phyloP scores from a whole-genome alignment of 768 basidiomycete genomes.

The Steccherinum ochraceum region DNA sequence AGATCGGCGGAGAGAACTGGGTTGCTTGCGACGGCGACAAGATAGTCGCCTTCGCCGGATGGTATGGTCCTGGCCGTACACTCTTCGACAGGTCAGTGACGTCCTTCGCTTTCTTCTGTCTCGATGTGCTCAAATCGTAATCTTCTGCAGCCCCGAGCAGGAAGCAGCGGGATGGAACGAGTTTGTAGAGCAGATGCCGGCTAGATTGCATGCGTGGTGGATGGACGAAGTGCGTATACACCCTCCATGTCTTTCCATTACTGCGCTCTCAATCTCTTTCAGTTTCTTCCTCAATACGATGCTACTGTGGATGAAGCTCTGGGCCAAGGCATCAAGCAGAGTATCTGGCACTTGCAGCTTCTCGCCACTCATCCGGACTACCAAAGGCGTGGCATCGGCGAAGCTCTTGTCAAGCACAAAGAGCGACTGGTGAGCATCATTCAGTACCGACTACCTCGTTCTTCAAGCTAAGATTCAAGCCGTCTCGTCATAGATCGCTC shows the following conservation, averaged over 20 bases:
- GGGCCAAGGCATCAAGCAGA: neutral
- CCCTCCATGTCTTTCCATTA: neutral
- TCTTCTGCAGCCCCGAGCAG: neutral
- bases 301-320: neutral
- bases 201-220: neutral
- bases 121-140: neutral
- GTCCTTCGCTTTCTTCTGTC: neutral
- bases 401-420: neutral
- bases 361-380: neutral
- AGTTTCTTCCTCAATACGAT: neutral
- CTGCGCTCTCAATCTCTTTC: neutral
- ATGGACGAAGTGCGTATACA: neutral
- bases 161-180: neutral
- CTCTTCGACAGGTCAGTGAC: neutral
- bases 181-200: neutral
- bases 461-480: neutral
- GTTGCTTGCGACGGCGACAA: neutral
- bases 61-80: neutral
- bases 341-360: neutral
- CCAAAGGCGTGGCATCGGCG: neutral
- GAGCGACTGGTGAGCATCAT: neutral
- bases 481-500: neutral
- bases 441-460: neutral
- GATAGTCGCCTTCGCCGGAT: neutral
- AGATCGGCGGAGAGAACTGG: neutral